Conservation (phyloP, 2,329 filamentous ascomycete genomes). For the Arthrocladium fulminans region DNA sequence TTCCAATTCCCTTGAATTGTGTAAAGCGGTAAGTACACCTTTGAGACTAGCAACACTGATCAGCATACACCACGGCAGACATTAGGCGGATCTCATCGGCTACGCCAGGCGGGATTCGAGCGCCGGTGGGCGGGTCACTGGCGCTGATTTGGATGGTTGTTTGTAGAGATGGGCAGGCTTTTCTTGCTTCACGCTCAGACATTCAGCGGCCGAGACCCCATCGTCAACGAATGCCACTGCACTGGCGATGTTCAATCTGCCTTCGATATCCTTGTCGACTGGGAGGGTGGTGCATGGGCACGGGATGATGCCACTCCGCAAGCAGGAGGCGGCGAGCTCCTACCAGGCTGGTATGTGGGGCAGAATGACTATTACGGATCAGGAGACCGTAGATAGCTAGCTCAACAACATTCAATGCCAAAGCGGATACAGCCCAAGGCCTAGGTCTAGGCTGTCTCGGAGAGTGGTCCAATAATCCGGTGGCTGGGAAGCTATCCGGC, state of each 20-base stretch:
- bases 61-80: too few relatives aligned
- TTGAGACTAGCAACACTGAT: too few relatives aligned
- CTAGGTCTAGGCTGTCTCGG: too few relatives aligned
- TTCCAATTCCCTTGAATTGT: too few relatives aligned
- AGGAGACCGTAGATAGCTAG: too few relatives aligned
- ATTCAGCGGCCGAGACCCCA: constrained; percentile 27
- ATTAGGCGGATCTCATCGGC: too few relatives aligned
- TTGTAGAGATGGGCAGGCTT: constrained; percentile 27
- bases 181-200: constrained; percentile 24
- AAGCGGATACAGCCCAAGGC: too few relatives aligned
- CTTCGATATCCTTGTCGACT: constrained; percentile 33
- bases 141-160: constrained; percentile 26
- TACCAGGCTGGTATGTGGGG: constrained; percentile 33
- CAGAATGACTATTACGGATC: constrained; percentile 32
- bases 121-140: constrained; percentile 10
- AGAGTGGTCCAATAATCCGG: too few relatives aligned
- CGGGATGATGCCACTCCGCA: constrained; percentile 31
- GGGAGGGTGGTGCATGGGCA: constrained; percentile 33
- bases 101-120: constrained; percentile 19
- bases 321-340: constrained; percentile 32
- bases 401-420: too few relatives aligned
- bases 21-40: too few relatives aligned
- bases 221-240: constrained; percentile 34
- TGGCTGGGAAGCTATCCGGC: too few relatives aligned
- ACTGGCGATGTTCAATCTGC: constrained; percentile 27